Percentiles rank a stretch among this genome's conserved stretches.
These are phyloP conservation scores for Candida peoriensis DNA, from an alignment of 805 yeast species.

Conservation along the genomic window DNA sequence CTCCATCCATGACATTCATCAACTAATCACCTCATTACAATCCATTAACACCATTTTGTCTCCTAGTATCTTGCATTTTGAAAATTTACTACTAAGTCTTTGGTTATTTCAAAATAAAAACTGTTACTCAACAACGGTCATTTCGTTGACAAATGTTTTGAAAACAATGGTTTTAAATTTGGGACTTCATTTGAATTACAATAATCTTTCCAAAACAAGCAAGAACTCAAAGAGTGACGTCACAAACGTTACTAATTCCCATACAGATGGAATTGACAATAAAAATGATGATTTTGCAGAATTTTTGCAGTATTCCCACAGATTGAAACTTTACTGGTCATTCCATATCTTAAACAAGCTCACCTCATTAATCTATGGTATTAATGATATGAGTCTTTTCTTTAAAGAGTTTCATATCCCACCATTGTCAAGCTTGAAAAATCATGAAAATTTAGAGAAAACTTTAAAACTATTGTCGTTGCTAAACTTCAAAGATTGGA, in stretches of 20 bases:
- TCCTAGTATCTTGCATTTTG: constrained; percentile 18
- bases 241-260: too few relatives aligned
- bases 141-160: constrained; percentile 17
- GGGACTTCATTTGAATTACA: constrained; percentile 24
- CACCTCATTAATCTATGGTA: constrained; percentile 19
- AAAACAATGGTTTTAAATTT: constrained; percentile 20
- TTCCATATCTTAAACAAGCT: constrained; percentile 29
- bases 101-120: constrained; percentile 24
- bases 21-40: constrained; percentile 16
- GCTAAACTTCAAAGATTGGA: constrained; percentile 6
- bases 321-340: constrained; percentile 42
- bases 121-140: constrained; percentile 20
- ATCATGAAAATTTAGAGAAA: constrained; percentile 13
- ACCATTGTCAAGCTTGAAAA: constrained; percentile 21
- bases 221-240: constrained; percentile 21
- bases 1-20: constrained; percentile 24
- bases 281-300: too few relatives aligned
- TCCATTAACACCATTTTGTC: constrained; percentile 12
- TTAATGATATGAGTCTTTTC: constrained; percentile 20
- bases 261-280: too few relatives aligned
- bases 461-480: constrained; percentile 8
- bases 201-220: constrained; percentile 15
- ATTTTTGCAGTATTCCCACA: constrained; percentile 14
- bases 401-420: constrained; percentile 26
- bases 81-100: constrained; percentile 17